A percentile compares a stretch with the other conserved stretches of the same genome.
Evolutionary conservation across 192 early-diverging fungal species (phyloP).

Genomic region (Neocallimastix lanati): DNA sequence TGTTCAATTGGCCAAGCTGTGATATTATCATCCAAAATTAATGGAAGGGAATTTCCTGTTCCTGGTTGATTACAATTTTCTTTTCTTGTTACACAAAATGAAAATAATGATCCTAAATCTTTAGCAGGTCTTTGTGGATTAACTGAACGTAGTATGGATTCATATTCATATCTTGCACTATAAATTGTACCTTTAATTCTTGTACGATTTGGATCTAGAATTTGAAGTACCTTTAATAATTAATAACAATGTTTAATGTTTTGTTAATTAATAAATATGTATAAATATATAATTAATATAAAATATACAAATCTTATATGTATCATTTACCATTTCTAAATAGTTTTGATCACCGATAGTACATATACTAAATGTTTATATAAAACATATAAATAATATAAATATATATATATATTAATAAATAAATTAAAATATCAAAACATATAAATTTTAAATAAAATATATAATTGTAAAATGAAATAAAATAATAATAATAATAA

Average conservation of each 20-base stretch:
- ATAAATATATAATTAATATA: too few species aligned
- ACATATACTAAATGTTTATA: slow-evolving; percentile 46
- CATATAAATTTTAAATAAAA: too few species aligned
- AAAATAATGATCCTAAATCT: slow-evolving; percentile 44
- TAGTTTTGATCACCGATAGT: slow-evolving; percentile 58
- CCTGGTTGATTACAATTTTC: neutral
- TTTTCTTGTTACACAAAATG: slow-evolving; percentile 25
- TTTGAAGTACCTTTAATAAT: slow-evolving; percentile 11
- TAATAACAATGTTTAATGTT: too few species aligned
- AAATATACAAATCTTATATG: too few species aligned
- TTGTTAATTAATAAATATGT: too few species aligned
- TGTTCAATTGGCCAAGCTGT: slow-evolving; percentile 55
- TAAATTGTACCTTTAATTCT: slow-evolving; percentile 24
- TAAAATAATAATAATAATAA: too few species aligned
- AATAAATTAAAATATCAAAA: too few species aligned
- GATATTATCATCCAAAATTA: slow-evolving; percentile 53
- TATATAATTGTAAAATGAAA: too few species aligned
- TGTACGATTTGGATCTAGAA: slow-evolving; percentile 37
- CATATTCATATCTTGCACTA: neutral
- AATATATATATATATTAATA: too few species aligned
- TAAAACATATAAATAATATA: too few species aligned
- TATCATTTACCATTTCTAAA: slow-evolving; percentile 36
- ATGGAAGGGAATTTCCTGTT: slow-evolving; percentile 7
- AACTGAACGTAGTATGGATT: neutral
- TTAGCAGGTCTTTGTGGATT: slow-evolving; percentile 39